Base-by-base conservation (phyloP, 305 asterid genomes). In the Nicotiana rustica region DNA sequence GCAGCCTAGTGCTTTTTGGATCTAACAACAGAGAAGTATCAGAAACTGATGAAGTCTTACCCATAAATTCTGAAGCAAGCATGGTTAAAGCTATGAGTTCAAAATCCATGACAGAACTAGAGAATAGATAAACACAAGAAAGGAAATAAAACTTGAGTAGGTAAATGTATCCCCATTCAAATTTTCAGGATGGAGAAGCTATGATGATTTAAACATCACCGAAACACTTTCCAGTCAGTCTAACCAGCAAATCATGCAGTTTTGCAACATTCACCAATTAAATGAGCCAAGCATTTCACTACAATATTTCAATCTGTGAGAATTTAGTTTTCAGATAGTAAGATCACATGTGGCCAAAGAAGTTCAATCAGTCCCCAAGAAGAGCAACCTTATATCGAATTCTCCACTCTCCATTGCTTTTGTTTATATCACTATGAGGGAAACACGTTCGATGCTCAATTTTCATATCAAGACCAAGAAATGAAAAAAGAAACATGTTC, bases 1-100 rank as follows among this genome's bases (percentile, higher is more conserved):
- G 88, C 97, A 94, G 77, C 97, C 98, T 79, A 91, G 94, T 7
- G 91, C 93, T 80, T 87, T 91, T 85, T 85, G 95, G 85, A 94
- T 91, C 97, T 93, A 92, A 59, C 77, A 47, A 71, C 12, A n/a
- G 35, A 82, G 41, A 82, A 67, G 14, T 29, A 55, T 77, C 18
- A 7, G 79, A 38, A 35, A 75, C 31, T 41, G 62, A 77, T 65
- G 10, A 82, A 41, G 1, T 18, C 7, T 8, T 18, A 29, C 10
- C 18, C 57, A 21, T 64, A 64, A 65, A 65, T 65, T 65, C 3
- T 65, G 70, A 65, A 65, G 70, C 18, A 65, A 25, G 44, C 14
- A 65, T 12, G 38, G 14, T 25, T 25, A 29, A 64, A 64, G 44
- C 57, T 49, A 12, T 49, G 57, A 49, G 57, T 49, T 49, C 57